A percentile compares a stretch with the other conserved stretches of the same genome.
Evolutionary conservation across 306 rosid species (phyloP).

Genomic region (Cucurbita pepo): DNA sequence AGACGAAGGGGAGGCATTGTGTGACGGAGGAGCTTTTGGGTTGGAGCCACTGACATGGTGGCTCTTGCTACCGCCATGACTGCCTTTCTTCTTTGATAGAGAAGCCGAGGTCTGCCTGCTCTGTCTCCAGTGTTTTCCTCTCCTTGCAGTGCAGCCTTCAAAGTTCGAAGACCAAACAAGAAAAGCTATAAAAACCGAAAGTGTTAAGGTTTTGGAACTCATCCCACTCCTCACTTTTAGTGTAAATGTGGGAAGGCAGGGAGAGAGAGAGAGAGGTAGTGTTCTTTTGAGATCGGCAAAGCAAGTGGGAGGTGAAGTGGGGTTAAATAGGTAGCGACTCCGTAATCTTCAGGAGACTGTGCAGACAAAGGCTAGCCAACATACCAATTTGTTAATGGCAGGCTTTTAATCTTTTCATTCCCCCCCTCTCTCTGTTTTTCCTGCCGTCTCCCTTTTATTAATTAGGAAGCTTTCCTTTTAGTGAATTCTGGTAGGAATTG

Average conservation of each 20-base stretch:
- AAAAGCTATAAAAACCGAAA: slow-evolving; percentile 32
- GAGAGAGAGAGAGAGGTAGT: slow-evolving; percentile 2
- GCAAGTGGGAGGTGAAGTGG: slow-evolving; percentile 1
- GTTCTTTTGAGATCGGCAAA: not conserved
- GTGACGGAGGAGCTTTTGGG: slow-evolving; percentile 19
- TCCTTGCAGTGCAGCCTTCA: slow-evolving; percentile 76
- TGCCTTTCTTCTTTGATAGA: slow-evolving; percentile 51
- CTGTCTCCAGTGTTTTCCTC: slow-evolving; percentile 81
- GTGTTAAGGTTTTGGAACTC: slow-evolving; percentile 41
- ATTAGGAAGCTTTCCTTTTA: slow-evolving; percentile 2
- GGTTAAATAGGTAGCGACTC: slow-evolving; percentile 7
- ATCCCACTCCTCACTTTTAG: slow-evolving; percentile 36
- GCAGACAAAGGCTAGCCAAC: slow-evolving; percentile 2
- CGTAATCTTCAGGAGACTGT: slow-evolving; percentile 4
- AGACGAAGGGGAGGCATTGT: slow-evolving; percentile 13
- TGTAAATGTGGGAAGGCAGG: not conserved
- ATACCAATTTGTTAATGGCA: not conserved
- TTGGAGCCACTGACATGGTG: slow-evolving; percentile 40
- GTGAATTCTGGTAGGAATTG: slow-evolving; percentile 9
- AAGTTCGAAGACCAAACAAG: slow-evolving; percentile 62
- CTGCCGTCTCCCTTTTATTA: not conserved
- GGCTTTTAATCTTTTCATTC: slow-evolving; percentile 1
- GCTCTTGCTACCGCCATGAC: slow-evolving; percentile 19
- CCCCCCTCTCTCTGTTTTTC: not conserved
- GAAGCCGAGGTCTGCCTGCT: slow-evolving; percentile 36